Conservation (phyloP, 345 rosid genomes). For the Eucalyptus polyanthemos region DNA sequence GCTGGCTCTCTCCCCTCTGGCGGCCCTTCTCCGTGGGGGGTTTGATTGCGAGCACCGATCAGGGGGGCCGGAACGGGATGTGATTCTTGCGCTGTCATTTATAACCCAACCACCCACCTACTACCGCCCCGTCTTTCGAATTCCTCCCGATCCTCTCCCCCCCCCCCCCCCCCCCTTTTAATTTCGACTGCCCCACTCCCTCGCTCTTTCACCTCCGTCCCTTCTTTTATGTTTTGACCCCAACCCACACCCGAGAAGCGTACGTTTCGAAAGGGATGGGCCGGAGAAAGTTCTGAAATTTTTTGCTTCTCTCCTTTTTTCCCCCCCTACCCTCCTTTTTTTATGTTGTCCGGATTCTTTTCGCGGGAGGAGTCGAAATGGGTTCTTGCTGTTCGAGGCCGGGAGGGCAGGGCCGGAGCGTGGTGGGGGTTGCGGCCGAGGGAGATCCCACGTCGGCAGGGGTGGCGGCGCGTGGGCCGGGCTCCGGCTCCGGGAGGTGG, state of each 20-base stretch:
- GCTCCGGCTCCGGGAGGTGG: slow-evolving; percentile 30
- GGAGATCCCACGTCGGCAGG: slow-evolving; percentile 1
- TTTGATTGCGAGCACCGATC: neutral
- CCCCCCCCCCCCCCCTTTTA: neutral
- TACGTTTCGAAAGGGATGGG: neutral
- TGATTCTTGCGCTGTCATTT: slow-evolving; percentile 1
- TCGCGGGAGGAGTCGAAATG: slow-evolving; percentile 18
- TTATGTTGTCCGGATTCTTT: neutral
- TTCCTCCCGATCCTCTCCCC: neutral
- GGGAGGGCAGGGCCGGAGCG: slow-evolving; percentile 10
- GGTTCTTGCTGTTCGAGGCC: slow-evolving; percentile 57
- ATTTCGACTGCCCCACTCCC: neutral
- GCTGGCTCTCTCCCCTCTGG: neutral
- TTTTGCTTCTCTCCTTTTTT: neutral
- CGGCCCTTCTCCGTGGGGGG: neutral
- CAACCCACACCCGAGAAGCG: neutral
- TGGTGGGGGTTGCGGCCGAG: slow-evolving; percentile 12
- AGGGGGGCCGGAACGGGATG: neutral
- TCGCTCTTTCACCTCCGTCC: neutral
- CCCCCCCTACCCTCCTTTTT: neutral
- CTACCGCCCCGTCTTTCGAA: neutral
- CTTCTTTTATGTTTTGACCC: neutral
- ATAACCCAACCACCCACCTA: slow-evolving; percentile 1
- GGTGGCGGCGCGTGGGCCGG: neutral
- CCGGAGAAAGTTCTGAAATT: neutral